Percentiles rank a stretch among this genome's conserved stretches.
These are phyloP conservation scores for Phaeoacremonium minimum DNA, from an alignment of 2,329 filamentous ascomycete genomes.

Conservation along the genomic window DNA sequence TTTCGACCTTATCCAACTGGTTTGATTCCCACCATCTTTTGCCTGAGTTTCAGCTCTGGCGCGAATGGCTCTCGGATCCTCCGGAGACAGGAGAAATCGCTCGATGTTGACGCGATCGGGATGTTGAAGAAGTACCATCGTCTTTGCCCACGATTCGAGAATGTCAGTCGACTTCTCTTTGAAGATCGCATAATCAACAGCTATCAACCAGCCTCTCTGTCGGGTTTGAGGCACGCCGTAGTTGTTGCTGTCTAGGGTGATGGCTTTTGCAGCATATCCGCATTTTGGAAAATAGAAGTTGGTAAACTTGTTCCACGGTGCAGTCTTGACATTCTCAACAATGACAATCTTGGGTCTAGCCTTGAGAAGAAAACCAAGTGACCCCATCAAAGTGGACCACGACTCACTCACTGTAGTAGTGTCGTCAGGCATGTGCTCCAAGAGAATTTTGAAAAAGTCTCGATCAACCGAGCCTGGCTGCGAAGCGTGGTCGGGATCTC, in stretches of 20 bases:
- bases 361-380: conserved; percentile 23
- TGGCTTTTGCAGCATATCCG: conserved; percentile 49
- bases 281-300: conserved; percentile 31
- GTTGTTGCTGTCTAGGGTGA: conserved; percentile 61
- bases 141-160: conserved; percentile 32
- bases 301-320: conserved; percentile 55
- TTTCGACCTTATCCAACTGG: conserved; percentile 51
- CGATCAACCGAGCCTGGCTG: too few relatives aligned
- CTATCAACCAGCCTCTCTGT: conserved; percentile 54
- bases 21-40: conserved; percentile 23
- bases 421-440: too few relatives aligned
- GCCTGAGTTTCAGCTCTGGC: conserved; percentile 42
- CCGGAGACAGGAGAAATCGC: too few relatives aligned
- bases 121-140: too few relatives aligned
- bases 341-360: conserved; percentile 59
- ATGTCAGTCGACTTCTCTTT: conserved; percentile 18
- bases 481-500: too few relatives aligned
- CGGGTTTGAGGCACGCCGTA: conserved; percentile 72
- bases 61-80: conserved; percentile 48
- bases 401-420: too few relatives aligned
- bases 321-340: conserved; percentile 64
- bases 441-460: too few relatives aligned
- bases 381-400: conserved; percentile 16
- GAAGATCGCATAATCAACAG: conserved; percentile 37
- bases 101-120: too few relatives aligned